phyloP scores from a whole-genome alignment of 345 rosid species.

The Barbarea vulgaris region DNA sequence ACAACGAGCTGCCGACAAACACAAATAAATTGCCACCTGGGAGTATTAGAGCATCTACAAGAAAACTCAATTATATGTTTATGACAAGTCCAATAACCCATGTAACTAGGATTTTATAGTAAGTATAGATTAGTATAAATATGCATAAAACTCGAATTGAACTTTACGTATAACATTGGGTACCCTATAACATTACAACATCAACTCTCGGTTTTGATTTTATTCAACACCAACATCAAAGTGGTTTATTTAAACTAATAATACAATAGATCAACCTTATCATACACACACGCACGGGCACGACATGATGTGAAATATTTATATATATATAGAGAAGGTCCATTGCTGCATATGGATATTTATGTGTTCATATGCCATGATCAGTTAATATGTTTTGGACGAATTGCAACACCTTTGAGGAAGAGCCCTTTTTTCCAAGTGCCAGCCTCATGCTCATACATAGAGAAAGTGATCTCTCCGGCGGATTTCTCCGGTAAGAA shows the following conservation, averaged over 20 bases:
- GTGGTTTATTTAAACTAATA: background rate
- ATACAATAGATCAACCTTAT: conserved; percentile 11
- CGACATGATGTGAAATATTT: background rate
- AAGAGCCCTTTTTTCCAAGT: conserved; percentile 66
- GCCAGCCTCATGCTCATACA: conserved; percentile 53
- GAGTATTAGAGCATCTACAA: too few species aligned
- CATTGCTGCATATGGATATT: background rate
- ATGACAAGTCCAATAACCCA: too few species aligned
- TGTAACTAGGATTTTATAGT: too few species aligned
- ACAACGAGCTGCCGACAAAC: too few species aligned
- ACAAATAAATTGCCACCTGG: too few species aligned
- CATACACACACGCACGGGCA: background rate
- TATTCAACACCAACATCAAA: conserved; percentile 20
- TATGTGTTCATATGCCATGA: background rate
- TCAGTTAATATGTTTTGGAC: conserved; percentile 42
- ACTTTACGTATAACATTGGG: too few species aligned
- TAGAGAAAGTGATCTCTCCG: conserved; percentile 54
- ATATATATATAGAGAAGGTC: background rate
- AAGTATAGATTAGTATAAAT: too few species aligned
- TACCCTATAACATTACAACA: background rate
- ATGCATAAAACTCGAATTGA: conserved; percentile 7
- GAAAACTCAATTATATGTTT: too few species aligned
- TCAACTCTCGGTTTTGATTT: conserved; percentile 22
- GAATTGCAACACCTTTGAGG: conserved; percentile 58
- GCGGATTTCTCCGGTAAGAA: conserved; percentile 24